Percentiles rank a stretch among this genome's conserved stretches.
Evolutionary conservation across 2,329 filamentous ascomycete species (phyloP).

Genomic region (Alternaria panax): DNA sequence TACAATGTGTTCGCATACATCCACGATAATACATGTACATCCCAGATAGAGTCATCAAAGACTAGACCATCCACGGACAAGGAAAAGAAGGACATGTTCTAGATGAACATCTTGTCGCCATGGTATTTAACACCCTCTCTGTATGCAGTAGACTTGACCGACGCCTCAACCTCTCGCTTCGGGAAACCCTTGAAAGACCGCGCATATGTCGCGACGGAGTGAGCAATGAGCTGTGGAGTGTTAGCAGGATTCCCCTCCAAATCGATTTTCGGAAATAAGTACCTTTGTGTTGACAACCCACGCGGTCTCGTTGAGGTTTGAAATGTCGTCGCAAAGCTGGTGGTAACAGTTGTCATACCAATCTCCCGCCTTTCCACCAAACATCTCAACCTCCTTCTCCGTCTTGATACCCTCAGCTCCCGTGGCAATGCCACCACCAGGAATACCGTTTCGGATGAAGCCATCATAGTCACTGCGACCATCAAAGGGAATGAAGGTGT

Average conservation of each 20-base stretch:
- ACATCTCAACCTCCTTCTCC: slow-evolving; percentile 45
- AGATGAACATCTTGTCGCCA: slow-evolving; percentile 46
- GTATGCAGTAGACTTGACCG: slow-evolving; percentile 27
- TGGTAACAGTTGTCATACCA: slow-evolving; percentile 53
- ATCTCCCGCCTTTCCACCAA: slow-evolving; percentile 50
- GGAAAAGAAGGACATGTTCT: background rate
- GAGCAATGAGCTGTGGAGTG: slow-evolving; percentile 42
- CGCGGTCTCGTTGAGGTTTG: slow-evolving; percentile 50
- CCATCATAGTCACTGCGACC: slow-evolving; percentile 53
- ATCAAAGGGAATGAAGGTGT: slow-evolving; percentile 51
- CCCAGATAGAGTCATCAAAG: background rate
- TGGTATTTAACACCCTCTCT: slow-evolving; percentile 39
- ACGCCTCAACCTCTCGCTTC: slow-evolving; percentile 31
- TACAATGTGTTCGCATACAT: background rate
- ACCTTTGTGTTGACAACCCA: slow-evolving; percentile 51
- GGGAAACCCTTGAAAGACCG: slow-evolving; percentile 47
- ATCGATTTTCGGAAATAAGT: background rate
- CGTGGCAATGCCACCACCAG: slow-evolving; percentile 52
- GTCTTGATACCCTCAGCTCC: slow-evolving; percentile 54
- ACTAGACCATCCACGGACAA: background rate
- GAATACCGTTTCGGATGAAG: slow-evolving; percentile 52
- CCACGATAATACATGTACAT: background rate
- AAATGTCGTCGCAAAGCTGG: slow-evolving; percentile 48
- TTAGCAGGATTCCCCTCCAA: slow-evolving; percentile 3
- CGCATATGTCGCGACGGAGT: slow-evolving; percentile 49